phyloP scores from a whole-genome alignment of 2,329 filamentous ascomycete genomes.

The Monosporascus sp. region DNA sequence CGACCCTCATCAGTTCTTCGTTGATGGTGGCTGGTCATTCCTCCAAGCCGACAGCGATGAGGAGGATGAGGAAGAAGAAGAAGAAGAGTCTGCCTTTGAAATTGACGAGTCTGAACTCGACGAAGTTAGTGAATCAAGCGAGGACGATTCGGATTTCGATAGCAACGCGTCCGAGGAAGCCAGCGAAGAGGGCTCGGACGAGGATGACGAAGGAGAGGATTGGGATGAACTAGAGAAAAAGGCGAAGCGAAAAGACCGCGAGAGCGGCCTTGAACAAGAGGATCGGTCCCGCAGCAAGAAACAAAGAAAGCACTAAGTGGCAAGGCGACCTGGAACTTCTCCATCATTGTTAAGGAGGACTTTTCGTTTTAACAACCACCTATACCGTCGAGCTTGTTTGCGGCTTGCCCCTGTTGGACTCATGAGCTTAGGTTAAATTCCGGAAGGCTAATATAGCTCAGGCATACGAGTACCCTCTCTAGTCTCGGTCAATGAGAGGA shows the following conservation, averaged over 20 bases:
- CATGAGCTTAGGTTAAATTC: too few relatives aligned
- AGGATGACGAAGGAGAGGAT: constrained; percentile 73
- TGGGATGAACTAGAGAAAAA: constrained; percentile 95
- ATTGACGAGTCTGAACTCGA: constrained; percentile 82
- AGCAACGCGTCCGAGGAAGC: constrained; percentile 82
- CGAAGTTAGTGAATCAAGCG: constrained; percentile 66
- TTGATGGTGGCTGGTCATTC: constrained; percentile 93
- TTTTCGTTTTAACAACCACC: not conserved
- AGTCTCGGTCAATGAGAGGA: too few relatives aligned
- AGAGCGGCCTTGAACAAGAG: constrained; percentile 65
- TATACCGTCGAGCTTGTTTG: too few relatives aligned
- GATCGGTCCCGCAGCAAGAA: constrained; percentile 66
- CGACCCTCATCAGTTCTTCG: constrained; percentile 92
- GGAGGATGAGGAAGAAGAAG: constrained; percentile 73
- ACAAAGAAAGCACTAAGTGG: constrained; percentile 43
- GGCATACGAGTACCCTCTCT: too few relatives aligned
- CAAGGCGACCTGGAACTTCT: constrained; percentile 1
- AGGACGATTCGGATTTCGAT: constrained; percentile 90
- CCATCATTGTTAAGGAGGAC: too few relatives aligned
- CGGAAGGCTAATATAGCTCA: too few relatives aligned
- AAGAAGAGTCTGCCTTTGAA: constrained; percentile 90
- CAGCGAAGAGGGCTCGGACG: constrained; percentile 65
- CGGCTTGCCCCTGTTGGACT: too few relatives aligned
- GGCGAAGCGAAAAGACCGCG: constrained; percentile 77
- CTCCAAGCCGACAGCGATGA: constrained; percentile 81